Conservation (phyloP, 164 flowering plant species). For the Akebia trifoliata region DNA sequence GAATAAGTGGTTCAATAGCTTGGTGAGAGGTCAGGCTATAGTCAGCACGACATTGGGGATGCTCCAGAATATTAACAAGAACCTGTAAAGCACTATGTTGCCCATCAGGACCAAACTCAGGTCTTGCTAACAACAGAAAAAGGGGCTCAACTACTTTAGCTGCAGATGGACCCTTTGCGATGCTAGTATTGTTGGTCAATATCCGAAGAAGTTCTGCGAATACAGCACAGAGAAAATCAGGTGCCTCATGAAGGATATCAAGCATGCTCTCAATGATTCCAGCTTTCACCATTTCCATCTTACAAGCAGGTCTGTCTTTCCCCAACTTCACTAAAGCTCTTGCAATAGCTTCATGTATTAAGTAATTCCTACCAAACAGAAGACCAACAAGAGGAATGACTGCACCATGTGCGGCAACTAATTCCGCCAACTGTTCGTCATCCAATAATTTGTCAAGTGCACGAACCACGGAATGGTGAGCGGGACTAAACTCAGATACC, state of each 20-base stretch:
- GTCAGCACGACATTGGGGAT: slow-evolving; percentile 82
- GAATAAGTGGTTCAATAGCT: slow-evolving; percentile 79
- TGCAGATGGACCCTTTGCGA: slow-evolving; percentile 90
- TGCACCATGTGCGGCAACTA: slow-evolving; percentile 96
- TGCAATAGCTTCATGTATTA: slow-evolving; percentile 84
- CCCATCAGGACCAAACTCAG: slow-evolving; percentile 87
- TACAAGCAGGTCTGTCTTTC: slow-evolving; percentile 93
- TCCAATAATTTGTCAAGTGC: slow-evolving; percentile 91
- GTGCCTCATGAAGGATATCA: slow-evolving; percentile 85
- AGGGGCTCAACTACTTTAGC: slow-evolving; percentile 95
- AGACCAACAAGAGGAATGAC: slow-evolving; percentile 97
- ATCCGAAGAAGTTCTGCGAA: slow-evolving; percentile 90
- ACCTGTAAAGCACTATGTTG: slow-evolving; percentile 94
- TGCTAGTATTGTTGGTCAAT: slow-evolving; percentile 84
- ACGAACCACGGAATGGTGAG: slow-evolving; percentile 89
- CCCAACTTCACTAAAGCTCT: slow-evolving; percentile 92
- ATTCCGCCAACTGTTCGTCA: slow-evolving; percentile 94
- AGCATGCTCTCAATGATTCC: slow-evolving; percentile 84
- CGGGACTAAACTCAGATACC: slow-evolving; percentile 73
- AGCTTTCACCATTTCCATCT: slow-evolving; percentile 97
- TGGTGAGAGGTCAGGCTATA: slow-evolving; percentile 65
- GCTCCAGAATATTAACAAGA: slow-evolving; percentile 91
- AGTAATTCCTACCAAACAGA: slow-evolving; percentile 71
- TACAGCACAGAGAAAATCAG: slow-evolving; percentile 87
- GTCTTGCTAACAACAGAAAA: slow-evolving; percentile 58